These are phyloP conservation scores for Amborella trichopoda DNA, from an alignment of 164 flowering plant species.

Conservation along the genomic window DNA sequence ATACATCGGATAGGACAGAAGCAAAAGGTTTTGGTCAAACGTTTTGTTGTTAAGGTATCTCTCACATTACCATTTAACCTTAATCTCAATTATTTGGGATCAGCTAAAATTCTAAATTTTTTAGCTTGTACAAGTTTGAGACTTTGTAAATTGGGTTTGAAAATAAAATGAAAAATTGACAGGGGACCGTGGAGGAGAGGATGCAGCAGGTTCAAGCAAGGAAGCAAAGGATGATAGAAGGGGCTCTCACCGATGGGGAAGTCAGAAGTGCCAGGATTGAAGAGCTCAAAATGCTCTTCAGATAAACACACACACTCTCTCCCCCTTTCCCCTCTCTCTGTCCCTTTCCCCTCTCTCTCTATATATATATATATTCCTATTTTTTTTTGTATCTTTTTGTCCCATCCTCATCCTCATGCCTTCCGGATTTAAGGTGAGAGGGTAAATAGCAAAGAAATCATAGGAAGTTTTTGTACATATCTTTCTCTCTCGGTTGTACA, in stretches of 20 bases:
- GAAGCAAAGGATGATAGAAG: constrained; percentile 69
- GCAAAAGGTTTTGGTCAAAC: constrained; percentile 40
- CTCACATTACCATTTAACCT: background rate
- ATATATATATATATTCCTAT: no score
- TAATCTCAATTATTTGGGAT: background rate
- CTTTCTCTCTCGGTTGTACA: no score
- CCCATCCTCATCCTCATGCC: no score
- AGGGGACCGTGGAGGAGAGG: constrained; percentile 74
- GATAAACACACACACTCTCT: no score
- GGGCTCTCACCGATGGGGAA: constrained; percentile 79
- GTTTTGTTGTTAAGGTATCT: constrained; percentile 68
- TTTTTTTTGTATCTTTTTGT: no score
- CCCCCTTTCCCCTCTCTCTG: no score
- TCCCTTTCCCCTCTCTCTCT: no score
- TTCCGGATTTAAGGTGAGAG: no score
- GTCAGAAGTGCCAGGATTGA: constrained; percentile 59
- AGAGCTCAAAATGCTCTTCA: constrained; percentile 77
- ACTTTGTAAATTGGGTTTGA: background rate
- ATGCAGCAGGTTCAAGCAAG: constrained; percentile 70
- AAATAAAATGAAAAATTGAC: no score
- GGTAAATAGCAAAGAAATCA: no score
- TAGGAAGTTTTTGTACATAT: no score
- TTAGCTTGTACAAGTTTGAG: background rate
- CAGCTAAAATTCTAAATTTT: background rate
- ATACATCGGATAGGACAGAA: constrained; percentile 85